phyloP scores from a whole-genome alignment of 164 flowering plant genomes.

The grape (Vitis vinifera) region DNA sequence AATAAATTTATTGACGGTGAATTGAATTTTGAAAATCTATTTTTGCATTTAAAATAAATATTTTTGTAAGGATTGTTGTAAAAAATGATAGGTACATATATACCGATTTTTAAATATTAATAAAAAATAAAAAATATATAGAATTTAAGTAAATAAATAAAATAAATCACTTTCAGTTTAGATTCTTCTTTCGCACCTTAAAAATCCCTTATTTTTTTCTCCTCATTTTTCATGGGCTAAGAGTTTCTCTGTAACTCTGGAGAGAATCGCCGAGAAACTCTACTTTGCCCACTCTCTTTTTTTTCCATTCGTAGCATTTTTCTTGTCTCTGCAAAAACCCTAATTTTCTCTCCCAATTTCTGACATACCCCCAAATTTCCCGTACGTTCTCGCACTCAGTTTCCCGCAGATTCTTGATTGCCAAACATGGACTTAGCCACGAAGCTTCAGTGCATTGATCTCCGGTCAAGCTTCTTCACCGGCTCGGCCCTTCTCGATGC shows the following conservation, averaged over 20 bases:
- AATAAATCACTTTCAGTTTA: neutral
- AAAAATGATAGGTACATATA: too few species aligned
- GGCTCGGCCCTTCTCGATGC: slow-evolving; percentile 33
- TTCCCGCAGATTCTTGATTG: neutral
- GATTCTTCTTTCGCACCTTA: neutral
- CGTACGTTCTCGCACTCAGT: neutral
- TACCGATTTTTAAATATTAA: too few species aligned
- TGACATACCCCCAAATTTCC: neutral
- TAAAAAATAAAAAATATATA: too few species aligned
- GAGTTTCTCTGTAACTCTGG: neutral
- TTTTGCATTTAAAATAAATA: too few species aligned
- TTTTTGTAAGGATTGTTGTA: too few species aligned
- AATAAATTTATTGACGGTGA: too few species aligned
- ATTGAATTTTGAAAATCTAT: too few species aligned
- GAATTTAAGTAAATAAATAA: too few species aligned
- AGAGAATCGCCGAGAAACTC: neutral
- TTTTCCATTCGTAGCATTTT: neutral
- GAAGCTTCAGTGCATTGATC: slow-evolving; percentile 45
- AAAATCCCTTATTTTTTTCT: neutral
- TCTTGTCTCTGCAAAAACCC: neutral
- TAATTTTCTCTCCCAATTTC: neutral
- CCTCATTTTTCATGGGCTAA: slow-evolving; percentile 1
- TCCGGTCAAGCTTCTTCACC: slow-evolving; percentile 50
- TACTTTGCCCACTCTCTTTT: neutral
- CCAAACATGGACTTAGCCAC: slow-evolving; percentile 48